Conservation (phyloP, 306 rosid genomes). For the Neltuma alba region DNA sequence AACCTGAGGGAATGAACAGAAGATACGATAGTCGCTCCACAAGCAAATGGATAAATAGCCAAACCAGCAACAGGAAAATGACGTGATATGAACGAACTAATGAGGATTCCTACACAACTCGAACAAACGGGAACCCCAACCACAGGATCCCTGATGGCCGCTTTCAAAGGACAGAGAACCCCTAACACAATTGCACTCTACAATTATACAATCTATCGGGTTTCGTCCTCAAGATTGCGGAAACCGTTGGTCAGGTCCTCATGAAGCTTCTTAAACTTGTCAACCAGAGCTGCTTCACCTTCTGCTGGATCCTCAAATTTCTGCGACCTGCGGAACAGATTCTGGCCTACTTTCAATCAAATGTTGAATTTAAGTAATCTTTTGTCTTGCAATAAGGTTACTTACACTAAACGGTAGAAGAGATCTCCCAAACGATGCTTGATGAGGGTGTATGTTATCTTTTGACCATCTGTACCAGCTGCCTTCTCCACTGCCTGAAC, state of each 20-base stretch:
- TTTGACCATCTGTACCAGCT: constrained; percentile 97
- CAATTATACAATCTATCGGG: constrained; percentile 55
- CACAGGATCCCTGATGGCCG: constrained; percentile 31
- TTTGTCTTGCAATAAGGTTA: constrained; percentile 16
- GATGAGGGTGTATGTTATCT: constrained; percentile 78
- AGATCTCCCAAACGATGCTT: constrained; percentile 98
- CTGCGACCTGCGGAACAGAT: constrained; percentile 75
- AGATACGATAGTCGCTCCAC: constrained; percentile 45
- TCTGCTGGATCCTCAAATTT: constrained; percentile 99
- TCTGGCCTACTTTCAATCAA: constrained; percentile 29
- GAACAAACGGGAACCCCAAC: constrained; percentile 32
- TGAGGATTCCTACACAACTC: constrained; percentile 6
- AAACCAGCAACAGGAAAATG: constrained; percentile 43
- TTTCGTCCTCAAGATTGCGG: constrained; percentile 98
- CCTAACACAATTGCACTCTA: constrained; percentile 28
- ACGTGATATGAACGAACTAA: constrained; percentile 39
- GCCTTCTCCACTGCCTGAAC: constrained; percentile 94
- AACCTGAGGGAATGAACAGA: constrained; percentile 31
- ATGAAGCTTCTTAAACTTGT: constrained; percentile 75
- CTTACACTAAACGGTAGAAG: constrained; percentile 97
- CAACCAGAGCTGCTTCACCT: constrained; percentile 82
- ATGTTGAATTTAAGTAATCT: constrained; percentile 10
- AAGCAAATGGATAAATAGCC: constrained; percentile 46
- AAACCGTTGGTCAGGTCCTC: constrained; percentile 90
- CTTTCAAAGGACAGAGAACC: constrained; percentile 39